Conservation (phyloP, 2,329 filamentous ascomycete genomes). For the Colletotrichum shisoi region DNA sequence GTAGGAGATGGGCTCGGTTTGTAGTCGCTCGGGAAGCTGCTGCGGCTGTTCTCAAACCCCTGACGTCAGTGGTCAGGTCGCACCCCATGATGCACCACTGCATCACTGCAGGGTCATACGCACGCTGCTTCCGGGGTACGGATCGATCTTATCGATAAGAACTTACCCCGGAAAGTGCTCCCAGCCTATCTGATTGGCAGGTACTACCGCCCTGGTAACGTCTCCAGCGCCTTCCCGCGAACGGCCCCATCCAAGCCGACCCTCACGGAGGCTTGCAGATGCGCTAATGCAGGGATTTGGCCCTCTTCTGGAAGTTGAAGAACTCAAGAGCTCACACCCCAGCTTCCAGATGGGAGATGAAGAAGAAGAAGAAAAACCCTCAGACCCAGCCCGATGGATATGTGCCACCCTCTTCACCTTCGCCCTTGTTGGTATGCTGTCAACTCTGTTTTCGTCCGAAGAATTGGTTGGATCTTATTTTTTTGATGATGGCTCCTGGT, state of each 20-base stretch:
- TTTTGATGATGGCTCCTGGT: slow-evolving; percentile 39
- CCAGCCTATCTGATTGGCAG: slow-evolving; percentile 24
- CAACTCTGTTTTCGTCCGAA: slow-evolving; percentile 41
- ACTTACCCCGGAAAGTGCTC: not conserved
- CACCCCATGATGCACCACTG: slow-evolving; percentile 22
- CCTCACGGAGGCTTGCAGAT: slow-evolving; percentile 30
- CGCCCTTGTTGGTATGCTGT: slow-evolving; percentile 12
- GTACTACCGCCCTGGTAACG: slow-evolving; percentile 2
- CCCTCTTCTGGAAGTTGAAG: slow-evolving; percentile 36
- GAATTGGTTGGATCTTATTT: slow-evolving; percentile 47
- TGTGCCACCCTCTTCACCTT: slow-evolving; percentile 21
- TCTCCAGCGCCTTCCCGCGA: slow-evolving; percentile 9
- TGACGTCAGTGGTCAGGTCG: slow-evolving; percentile 35
- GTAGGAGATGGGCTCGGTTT: slow-evolving; percentile 27
- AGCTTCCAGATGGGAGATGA: not conserved
- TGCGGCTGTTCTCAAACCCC: slow-evolving; percentile 17
- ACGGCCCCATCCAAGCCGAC: slow-evolving; percentile 21
- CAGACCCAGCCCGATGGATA: slow-evolving; percentile 23
- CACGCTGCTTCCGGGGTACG: slow-evolving; percentile 23
- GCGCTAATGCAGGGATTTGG: slow-evolving; percentile 37
- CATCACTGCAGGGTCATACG: slow-evolving; percentile 33
- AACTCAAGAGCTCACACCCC: slow-evolving; percentile 11
- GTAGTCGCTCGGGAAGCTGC: slow-evolving; percentile 35
- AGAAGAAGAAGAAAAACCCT: slow-evolving; percentile 1
- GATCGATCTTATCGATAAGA: slow-evolving; percentile 34